A percentile compares a stretch with the other conserved stretches of the same genome.
Conservation (phyloP, 2,329 filamentous ascomycete species). For the Thielaviopsis populi region DNA sequence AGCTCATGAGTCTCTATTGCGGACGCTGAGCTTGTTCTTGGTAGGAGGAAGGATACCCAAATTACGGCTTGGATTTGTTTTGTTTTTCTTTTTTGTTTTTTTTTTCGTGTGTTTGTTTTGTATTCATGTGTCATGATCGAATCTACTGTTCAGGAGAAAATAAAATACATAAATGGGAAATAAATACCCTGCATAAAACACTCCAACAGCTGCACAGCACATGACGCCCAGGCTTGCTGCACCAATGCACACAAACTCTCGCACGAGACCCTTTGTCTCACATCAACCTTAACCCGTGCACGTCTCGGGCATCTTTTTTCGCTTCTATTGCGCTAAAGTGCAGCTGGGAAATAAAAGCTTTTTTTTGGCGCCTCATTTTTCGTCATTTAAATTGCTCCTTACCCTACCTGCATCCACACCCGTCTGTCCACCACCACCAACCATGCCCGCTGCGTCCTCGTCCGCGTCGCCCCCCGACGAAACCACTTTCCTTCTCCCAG, state of each 20-base stretch:
- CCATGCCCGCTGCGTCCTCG: background rate
- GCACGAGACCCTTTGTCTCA: background rate
- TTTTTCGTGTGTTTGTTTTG: background rate
- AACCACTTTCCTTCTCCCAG: constrained; percentile 6
- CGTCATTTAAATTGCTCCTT: background rate
- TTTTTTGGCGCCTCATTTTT: too few relatives aligned
- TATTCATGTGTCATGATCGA: background rate
- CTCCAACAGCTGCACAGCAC: background rate
- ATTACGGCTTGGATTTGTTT: background rate
- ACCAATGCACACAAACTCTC: background rate
- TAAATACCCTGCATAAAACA: background rate
- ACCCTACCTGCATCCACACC: background rate
- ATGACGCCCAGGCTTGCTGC: background rate
- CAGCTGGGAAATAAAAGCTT: background rate
- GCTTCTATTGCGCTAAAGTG: background rate
- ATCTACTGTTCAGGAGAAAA: background rate
- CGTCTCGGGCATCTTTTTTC: background rate
- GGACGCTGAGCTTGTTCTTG: background rate
- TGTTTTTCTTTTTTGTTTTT: background rate
- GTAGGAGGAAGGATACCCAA: background rate
- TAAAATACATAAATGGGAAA: background rate
- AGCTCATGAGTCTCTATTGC: background rate
- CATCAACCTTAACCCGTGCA: background rate
- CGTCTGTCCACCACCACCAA: background rate
- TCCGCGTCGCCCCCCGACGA: background rate